A percentile compares a stretch with the other conserved stretches of the same genome.
These are phyloP conservation scores for Capsicum chinense DNA, from an alignment of 257 asterid genomes.

Conservation along the genomic window DNA sequence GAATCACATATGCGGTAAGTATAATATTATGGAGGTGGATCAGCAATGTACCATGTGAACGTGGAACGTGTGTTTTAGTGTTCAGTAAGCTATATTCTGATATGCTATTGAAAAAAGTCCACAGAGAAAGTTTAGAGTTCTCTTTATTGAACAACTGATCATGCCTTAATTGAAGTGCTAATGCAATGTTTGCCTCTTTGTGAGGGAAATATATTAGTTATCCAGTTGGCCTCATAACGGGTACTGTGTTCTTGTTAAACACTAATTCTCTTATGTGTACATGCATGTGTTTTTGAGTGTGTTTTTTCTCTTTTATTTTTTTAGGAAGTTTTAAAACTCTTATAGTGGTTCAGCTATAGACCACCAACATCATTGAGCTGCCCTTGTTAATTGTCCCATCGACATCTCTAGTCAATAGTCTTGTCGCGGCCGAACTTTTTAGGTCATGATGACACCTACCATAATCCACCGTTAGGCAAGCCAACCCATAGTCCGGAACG, in stretches of 20 bases:
- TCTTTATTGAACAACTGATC: neutral
- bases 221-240: neutral
- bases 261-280: neutral
- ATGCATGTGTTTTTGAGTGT: neutral
- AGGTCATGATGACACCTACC: too few species aligned
- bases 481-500: too few species aligned
- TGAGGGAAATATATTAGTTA: neutral
- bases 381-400: too few species aligned
- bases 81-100: neutral
- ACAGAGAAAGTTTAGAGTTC: neutral
- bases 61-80: neutral
- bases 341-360: neutral
- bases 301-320: neutral
- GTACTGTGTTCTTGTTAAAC: neutral
- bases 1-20: neutral
- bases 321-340: neutral
- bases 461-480: too few species aligned
- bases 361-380: neutral
- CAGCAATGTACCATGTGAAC: too few species aligned
- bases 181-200: neutral
- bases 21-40: neutral
- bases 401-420: neutral
- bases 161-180: neutral
- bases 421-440: too few species aligned
- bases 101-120: neutral